Base-by-base conservation (phyloP, 441 rosid species). In the Populus hybrid region DNA sequence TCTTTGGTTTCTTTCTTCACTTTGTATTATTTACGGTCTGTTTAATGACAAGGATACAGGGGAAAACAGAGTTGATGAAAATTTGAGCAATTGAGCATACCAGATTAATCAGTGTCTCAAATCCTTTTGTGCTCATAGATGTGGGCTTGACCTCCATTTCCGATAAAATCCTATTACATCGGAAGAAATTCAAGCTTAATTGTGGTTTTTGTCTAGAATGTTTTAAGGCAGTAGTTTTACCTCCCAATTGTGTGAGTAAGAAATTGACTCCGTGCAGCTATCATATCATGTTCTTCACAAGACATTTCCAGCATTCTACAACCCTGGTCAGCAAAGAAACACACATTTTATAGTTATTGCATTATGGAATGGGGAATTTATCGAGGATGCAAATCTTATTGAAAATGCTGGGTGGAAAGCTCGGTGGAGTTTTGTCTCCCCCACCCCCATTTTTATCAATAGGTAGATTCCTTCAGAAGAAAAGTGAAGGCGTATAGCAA, bases 251-350 rank as follows among this genome's bases (percentile, higher is more conserved):
- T 77, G 77, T 88, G 90, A 16, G 91, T 81, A 53, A 88, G 79
- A 77, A 83, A 86, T 73, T 88, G 90, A 76, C 85, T 86, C 78
- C 69, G 83, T 9, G 91, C 88, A 6, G 91, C 91, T 34, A 79
- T 9, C 76, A 63, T 84, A 71, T 91, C 91, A 68, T 90, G 92
- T 67, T 87, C 85, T 85, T 86, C 86, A 69, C 89, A 89, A 18
- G 89, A 84, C 90, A 88, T 90, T 83, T 91, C 87, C 78, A 91
- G 73, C 94, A 90, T 88, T 84, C 84, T 86, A 83, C 93, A 88
- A 6, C 93, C 89, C 88, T 89, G 83, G 64, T 21, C 63, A 75
- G 32, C 24, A 10, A 30, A 19, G 9, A n/a, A 9, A 34, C 23
- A 14, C 9, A 46, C 57, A 46, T 46, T 46, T 46, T 1, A 46